Evolutionary conservation across 129 eudicot species (phyloP).

Genomic region (Scalesia atractyloides): DNA sequence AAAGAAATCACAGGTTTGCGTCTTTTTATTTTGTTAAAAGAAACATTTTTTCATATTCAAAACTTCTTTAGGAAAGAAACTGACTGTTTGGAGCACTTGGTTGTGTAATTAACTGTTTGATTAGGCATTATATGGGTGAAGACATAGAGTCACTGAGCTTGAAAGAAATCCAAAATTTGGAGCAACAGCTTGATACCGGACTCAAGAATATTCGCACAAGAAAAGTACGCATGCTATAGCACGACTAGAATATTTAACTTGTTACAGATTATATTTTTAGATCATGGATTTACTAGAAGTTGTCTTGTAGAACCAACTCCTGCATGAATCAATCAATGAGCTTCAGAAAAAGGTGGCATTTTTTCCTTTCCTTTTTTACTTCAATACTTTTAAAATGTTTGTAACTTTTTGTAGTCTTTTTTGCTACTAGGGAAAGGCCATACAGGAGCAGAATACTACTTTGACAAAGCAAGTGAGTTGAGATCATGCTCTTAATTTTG

Average conservation of each 20-base stretch:
- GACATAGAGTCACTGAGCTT: conserved; percentile 71
- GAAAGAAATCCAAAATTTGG: conserved; percentile 83
- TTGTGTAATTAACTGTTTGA: conserved; percentile 16
- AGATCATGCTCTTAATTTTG: not conserved
- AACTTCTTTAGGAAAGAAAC: conserved; percentile 5
- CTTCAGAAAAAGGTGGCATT: conserved; percentile 77
- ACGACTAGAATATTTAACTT: not conserved
- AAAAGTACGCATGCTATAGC: conserved; percentile 44
- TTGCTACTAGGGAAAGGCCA: conserved; percentile 72
- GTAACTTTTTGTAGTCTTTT: conserved; percentile 1
- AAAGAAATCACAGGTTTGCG: conserved; percentile 66
- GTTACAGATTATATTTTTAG: not conserved
- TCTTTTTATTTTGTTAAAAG: not conserved
- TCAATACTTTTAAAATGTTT: not conserved
- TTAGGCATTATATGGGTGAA: conserved; percentile 91
- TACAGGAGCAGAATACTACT: conserved; percentile 86
- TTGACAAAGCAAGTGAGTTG: conserved; percentile 65
- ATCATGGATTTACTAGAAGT: conserved; percentile 3
- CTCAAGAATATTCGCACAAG: conserved; percentile 77
- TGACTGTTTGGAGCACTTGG: not conserved
- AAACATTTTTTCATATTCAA: too few relatives aligned
- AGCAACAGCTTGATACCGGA: conserved; percentile 87
- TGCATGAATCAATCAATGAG: conserved; percentile 85
- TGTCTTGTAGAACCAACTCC: conserved; percentile 74
- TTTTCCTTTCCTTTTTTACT: not conserved